Percentiles rank a stretch among this genome's conserved stretches.
Conservation (phyloP, 768 basidiomycete species). For the Pulveroboletus sp. region DNA sequence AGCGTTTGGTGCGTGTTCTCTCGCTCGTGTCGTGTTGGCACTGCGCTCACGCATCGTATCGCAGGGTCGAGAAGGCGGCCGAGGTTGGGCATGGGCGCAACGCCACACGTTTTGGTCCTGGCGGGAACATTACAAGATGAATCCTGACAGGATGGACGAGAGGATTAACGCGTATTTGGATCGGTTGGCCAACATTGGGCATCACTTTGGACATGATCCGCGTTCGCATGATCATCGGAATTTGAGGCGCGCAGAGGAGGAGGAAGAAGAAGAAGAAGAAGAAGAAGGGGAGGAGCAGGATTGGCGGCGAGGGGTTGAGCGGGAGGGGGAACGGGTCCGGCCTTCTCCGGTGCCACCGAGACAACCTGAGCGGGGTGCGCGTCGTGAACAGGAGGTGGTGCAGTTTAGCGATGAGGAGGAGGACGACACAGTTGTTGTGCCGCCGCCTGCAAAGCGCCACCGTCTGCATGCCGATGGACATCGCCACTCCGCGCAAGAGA, state of each 20-base stretch:
- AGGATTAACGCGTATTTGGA: conserved; percentile 35
- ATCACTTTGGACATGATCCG: conserved; percentile 22
- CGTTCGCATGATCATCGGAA: conserved; percentile 16
- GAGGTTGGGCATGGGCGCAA: conserved; percentile 37
- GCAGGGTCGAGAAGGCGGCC: conserved; percentile 32
- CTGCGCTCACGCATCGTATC: neutral
- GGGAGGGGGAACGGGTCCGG: neutral
- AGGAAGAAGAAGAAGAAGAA: conserved; percentile 12
- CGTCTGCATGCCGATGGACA: conserved; percentile 8
- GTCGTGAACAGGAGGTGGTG: neutral
- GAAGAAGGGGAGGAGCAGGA: conserved; percentile 7
- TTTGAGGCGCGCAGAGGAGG: neutral
- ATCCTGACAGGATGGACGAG: conserved; percentile 39
- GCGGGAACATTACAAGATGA: conserved; percentile 57
- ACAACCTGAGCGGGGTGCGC: neutral
- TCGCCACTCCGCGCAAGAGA: neutral
- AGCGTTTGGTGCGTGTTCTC: conserved; percentile 42
- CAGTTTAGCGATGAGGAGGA: conserved; percentile 2
- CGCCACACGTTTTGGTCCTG: conserved; percentile 59
- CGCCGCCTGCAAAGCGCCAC: conserved; percentile 13
- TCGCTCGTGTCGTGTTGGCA: too few relatives aligned
- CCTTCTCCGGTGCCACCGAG: neutral
- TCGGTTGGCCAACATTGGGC: conserved; percentile 8
- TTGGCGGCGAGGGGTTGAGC: conserved; percentile 4
- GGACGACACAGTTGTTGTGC: neutral